A percentile compares a stretch with the other conserved stretches of the same genome.
Conservation (phyloP, 2,329 filamentous ascomycete genomes). For the Aspergillus sp. region DNA sequence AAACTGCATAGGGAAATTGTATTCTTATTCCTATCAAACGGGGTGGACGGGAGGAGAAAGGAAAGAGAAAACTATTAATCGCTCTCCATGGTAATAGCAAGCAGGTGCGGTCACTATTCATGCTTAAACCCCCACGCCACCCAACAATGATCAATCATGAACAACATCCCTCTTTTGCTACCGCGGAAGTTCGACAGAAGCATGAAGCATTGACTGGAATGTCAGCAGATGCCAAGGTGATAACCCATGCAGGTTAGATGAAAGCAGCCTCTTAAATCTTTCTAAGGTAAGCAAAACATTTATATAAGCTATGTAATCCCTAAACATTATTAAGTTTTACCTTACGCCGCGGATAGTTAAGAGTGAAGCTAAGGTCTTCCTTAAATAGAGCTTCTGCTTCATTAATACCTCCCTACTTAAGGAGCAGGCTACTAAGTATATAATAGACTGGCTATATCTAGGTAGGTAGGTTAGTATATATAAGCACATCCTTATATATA, state of each 20-base stretch:
- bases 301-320: constrained; percentile 66
- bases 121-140: too few relatives aligned
- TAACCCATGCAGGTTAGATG: constrained; percentile 42
- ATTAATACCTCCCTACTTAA: constrained; percentile 56
- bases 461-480: constrained; percentile 67
- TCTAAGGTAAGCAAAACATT: constrained; percentile 56
- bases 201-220: constrained; percentile 54
- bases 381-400: constrained; percentile 53
- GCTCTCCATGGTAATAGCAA: too few relatives aligned
- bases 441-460: constrained; percentile 72
- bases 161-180: not conserved
- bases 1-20: too few relatives aligned
- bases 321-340: constrained; percentile 67
- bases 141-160: too few relatives aligned
- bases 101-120: too few relatives aligned
- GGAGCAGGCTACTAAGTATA: constrained; percentile 61
- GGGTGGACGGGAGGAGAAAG: too few relatives aligned
- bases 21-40: too few relatives aligned
- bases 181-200: constrained; percentile 40
- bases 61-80: too few relatives aligned
- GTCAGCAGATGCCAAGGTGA: constrained; percentile 53
- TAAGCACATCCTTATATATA: constrained; percentile 55
- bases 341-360: constrained; percentile 54
- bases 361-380: constrained; percentile 54
- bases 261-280: constrained; percentile 40